Conservation (phyloP, 768 basidiomycete species). For the Symmetrospora coprosmae region DNA sequence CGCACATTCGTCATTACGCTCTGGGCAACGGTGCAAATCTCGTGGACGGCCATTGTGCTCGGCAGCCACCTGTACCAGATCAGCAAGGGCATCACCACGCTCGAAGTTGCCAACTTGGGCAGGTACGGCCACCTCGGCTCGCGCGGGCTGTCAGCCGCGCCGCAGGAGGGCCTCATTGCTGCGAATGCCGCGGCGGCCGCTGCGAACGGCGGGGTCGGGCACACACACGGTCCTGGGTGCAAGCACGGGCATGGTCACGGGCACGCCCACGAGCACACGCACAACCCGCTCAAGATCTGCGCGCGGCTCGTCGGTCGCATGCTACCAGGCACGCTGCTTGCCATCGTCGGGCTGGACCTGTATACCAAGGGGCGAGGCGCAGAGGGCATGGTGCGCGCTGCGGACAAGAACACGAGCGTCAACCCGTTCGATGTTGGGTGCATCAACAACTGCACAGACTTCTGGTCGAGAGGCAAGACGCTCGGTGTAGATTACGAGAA, state of each 20-base stretch:
- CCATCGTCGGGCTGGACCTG: conserved; percentile 79
- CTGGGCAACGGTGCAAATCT: conserved; percentile 88
- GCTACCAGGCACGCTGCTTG: conserved; percentile 59
- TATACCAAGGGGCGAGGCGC: conserved; percentile 84
- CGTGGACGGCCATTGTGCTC: conserved; percentile 81
- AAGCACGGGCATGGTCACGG: conserved; percentile 24
- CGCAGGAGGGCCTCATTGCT: conserved; percentile 38
- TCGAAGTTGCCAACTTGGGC: conserved; percentile 88
- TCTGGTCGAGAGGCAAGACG: conserved; percentile 76
- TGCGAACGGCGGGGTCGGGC: conserved; percentile 31
- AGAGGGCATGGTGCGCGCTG: conserved; percentile 53
- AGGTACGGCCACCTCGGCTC: conserved; percentile 87
- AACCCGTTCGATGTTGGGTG: conserved; percentile 87
- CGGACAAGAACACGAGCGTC: conserved; percentile 52
- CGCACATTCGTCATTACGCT: conserved; percentile 67
- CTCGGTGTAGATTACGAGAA: conserved; percentile 44
- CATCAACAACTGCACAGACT: conserved; percentile 70
- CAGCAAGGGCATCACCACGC: conserved; percentile 81
- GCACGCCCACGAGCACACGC: conserved; percentile 35
- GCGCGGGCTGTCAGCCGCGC: conserved; percentile 28
- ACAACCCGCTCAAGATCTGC: conserved; percentile 31
- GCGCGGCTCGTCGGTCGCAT: not conserved
- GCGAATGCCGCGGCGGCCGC: conserved; percentile 41
- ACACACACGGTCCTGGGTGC: conserved; percentile 40
- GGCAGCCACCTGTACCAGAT: conserved; percentile 83